Evolutionary conservation across 139 green algal species (phyloP).

Genomic region (Prasinococcaceae sp.): DNA sequence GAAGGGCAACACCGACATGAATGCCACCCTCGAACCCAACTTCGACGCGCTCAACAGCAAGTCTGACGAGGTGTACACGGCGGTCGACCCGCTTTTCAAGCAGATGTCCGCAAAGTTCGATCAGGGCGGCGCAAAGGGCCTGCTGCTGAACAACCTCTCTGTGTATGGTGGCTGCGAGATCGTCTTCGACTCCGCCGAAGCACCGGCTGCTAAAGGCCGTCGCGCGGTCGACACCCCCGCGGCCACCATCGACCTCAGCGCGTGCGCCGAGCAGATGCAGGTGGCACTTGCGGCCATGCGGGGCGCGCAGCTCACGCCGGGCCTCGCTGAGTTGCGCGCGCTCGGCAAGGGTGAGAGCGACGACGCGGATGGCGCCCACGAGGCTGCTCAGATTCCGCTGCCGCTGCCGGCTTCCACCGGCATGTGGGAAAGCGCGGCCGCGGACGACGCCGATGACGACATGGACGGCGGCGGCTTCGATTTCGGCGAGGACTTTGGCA

Average conservation of each 20-base stretch:
- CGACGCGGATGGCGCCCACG: constrained; percentile 1
- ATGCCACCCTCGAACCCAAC: not conserved
- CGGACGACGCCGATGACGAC: not conserved
- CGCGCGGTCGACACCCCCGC: not conserved
- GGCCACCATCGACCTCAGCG: constrained; percentile 1
- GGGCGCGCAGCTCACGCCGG: too few relatives aligned
- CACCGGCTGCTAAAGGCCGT: constrained; percentile 19
- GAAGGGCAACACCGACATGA: too few relatives aligned
- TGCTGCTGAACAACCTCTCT: constrained; percentile 62
- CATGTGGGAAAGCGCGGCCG: not conserved
- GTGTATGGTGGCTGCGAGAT: constrained; percentile 45
- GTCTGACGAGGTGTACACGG: too few relatives aligned
- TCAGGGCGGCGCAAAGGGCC: constrained; percentile 45
- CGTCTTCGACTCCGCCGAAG: constrained; percentile 58
- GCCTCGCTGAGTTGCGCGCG: too few relatives aligned
- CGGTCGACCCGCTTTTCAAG: constrained; percentile 54
- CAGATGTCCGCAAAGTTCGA: constrained; percentile 77
- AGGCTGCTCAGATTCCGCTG: not conserved
- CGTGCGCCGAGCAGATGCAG: too few relatives aligned
- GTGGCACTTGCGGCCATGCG: too few relatives aligned
- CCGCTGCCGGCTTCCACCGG: too few relatives aligned
- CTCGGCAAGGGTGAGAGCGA: not conserved
- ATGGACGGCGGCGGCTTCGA: not conserved
- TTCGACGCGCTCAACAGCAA: not conserved
- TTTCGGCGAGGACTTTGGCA: not conserved